Evolutionary conservation across 768 basidiomycete species (phyloP).

Genomic region (Suillus sp.): DNA sequence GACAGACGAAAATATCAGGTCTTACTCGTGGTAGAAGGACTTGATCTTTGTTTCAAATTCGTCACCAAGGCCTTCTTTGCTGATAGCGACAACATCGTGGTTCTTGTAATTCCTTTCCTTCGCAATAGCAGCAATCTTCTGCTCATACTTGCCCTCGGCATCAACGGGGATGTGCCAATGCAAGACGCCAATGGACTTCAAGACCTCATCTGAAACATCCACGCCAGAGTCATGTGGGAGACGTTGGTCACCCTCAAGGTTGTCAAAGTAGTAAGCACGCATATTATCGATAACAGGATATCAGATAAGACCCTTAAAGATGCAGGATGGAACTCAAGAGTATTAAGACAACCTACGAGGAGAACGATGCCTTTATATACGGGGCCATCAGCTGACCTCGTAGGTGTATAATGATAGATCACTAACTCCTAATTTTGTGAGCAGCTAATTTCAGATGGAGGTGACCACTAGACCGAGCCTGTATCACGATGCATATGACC

Average conservation of each 20-base stretch:
- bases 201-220: conserved; percentile 46
- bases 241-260: conserved; percentile 78
- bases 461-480: not conserved
- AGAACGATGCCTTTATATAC: not conserved
- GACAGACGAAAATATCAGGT: conserved; percentile 28
- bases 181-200: conserved; percentile 63
- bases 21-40: conserved; percentile 82
- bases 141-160: conserved; percentile 44
- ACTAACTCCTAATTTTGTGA: not conserved
- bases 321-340: not conserved
- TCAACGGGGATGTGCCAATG: conserved; percentile 71
- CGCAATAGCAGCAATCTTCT: conserved; percentile 61
- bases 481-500: not conserved
- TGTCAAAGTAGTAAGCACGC: conserved; percentile 76
- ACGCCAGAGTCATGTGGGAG: conserved; percentile 72
- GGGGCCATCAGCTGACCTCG: not conserved
- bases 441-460: not conserved
- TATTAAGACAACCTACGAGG: not conserved
- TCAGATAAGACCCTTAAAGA: not conserved
- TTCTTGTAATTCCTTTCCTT: conserved; percentile 78
- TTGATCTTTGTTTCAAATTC: conserved; percentile 81
- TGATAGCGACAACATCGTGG: conserved; percentile 75
- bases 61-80: conserved; percentile 77
- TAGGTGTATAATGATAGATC: not conserved
- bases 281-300: conserved; percentile 35